Base-by-base conservation (phyloP, 78 protist species). In the Guillardia theta region DNA sequence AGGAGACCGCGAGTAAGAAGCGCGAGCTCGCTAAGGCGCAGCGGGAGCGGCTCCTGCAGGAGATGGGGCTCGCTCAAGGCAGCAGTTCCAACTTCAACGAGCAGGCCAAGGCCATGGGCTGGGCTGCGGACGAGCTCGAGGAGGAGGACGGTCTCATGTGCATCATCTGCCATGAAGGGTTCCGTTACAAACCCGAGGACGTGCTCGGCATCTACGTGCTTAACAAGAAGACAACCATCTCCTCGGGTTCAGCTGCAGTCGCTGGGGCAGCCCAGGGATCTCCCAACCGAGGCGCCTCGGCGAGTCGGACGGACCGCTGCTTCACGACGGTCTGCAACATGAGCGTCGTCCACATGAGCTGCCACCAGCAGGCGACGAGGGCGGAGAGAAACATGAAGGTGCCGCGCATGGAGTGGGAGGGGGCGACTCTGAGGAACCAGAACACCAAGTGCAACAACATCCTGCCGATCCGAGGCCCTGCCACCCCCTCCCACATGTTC, bases 161-260 rank as follows among this genome's bases (percentile, higher is more conserved):
- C 88, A 88, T 96, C 92, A 94, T 97, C 15, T 97, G 98, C 90
- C 93, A 96, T 12, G 98, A 97, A 45, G 97, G 97, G 24, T 96
- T 93, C 93, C 19, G 10, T 15, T 83, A 83, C 92, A 83, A 83
- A 58, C 92, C 62, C 30, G 58, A 46, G 58, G 92, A 83, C 64
- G 47, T 41, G 92, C 6, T 83, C n/a, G 36, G 58, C 50, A 18
- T 19, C n/a, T 83, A 83, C 92, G 50, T 83, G 41, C 83, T 70
- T 4, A 58, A 58, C 70, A 58, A 58, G 70, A 24, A 30, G 39
- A 27, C 27, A 24, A 27, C 70, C n/a, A n/a, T n/a, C n/a, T n/a
- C n/a, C n/a, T 58, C 2, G 6, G 39, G 27, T 30, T 58, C 70
- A 8, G 6, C 70, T 27, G 70, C 39, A 1, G 70, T 8, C 21